These are phyloP conservation scores for Phytophthora quininea DNA, from an alignment of 352 stramenopile genomes.

Conservation along the genomic window DNA sequence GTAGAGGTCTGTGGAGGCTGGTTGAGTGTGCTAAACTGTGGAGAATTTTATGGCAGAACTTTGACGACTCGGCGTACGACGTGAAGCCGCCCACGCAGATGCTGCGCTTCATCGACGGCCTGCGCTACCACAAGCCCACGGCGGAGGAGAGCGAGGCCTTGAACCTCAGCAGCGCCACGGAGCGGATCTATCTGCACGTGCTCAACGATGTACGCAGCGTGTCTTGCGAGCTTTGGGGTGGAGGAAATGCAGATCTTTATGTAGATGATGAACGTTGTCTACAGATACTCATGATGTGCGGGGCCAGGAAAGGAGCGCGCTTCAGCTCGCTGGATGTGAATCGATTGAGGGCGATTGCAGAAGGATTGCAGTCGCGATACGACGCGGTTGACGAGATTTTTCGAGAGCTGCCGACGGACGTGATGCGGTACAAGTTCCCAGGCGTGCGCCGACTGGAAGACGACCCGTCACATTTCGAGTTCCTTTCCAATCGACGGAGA, in stretches of 20 bases:
- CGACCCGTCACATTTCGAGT: constrained; percentile 48
- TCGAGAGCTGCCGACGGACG: constrained; percentile 55
- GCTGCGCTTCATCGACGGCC: constrained; percentile 81
- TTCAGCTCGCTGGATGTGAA: constrained; percentile 81
- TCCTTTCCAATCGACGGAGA: constrained; percentile 33
- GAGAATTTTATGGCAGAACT: constrained; percentile 49
- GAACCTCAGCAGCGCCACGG: constrained; percentile 75
- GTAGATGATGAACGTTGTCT: no score
- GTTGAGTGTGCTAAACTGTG: neutral
- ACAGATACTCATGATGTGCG: constrained; percentile 78
- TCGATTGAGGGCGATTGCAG: constrained; percentile 50
- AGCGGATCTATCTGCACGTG: constrained; percentile 76
- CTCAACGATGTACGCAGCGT: constrained; percentile 70
- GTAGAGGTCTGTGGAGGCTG: neutral
- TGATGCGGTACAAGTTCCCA: constrained; percentile 68
- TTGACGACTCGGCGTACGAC: constrained; percentile 69
- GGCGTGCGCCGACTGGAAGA: constrained; percentile 69
- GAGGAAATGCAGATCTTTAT: no score
- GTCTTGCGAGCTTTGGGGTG: neutral
- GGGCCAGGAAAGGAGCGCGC: constrained; percentile 77
- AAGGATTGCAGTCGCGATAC: constrained; percentile 59
- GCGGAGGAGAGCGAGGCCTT: constrained; percentile 64
- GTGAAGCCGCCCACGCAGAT: constrained; percentile 80
- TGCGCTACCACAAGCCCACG: constrained; percentile 89
- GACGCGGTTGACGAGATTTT: constrained; percentile 61